Conservation (phyloP, 2,329 filamentous ascomycete genomes). For the Colletotrichum melonis region DNA sequence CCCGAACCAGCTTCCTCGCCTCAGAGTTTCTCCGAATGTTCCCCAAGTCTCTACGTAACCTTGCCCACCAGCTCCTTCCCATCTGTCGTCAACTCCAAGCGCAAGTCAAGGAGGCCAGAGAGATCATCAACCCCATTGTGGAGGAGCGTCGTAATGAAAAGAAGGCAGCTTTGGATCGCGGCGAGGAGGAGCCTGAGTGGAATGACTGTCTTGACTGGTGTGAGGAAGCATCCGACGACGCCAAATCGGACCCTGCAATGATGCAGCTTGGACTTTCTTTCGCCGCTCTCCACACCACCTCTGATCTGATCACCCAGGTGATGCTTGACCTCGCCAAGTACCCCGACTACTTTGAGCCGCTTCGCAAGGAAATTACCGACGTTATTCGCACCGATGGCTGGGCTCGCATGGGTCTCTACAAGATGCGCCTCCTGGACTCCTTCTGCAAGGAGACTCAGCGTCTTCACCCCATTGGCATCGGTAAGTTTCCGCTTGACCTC, state of each 20-base stretch:
- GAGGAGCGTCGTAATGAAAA: constrained; percentile 29
- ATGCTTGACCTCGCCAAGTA: constrained; percentile 39
- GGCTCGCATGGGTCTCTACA: constrained; percentile 29
- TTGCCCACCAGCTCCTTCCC: constrained; percentile 36
- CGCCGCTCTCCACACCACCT: constrained; percentile 41
- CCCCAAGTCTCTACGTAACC: constrained; percentile 33
- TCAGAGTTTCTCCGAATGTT: constrained; percentile 32
- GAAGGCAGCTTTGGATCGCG: constrained; percentile 27
- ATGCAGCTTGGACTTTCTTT: constrained; percentile 39
- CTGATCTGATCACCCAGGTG: constrained; percentile 37
- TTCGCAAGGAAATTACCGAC: constrained; percentile 39
- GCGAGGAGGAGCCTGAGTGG: constrained; percentile 26
- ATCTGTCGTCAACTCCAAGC: constrained; percentile 27
- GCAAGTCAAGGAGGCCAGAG: constrained; percentile 16
- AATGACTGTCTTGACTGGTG: constrained; percentile 41
- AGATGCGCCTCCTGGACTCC: constrained; percentile 31
- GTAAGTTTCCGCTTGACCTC: not conserved
- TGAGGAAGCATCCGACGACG: constrained; percentile 20
- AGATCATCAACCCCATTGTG: constrained; percentile 36
- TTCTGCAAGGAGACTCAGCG: constrained; percentile 31
- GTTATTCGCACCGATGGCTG: constrained; percentile 37
- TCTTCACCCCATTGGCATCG: constrained; percentile 21
- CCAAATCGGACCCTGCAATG: constrained; percentile 32
- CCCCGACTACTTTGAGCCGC: constrained; percentile 38
- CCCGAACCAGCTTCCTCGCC: constrained; percentile 21